Percentiles rank a stretch among this genome's conserved stretches.
Evolutionary conservation across 805 yeast genomes (phyloP).

Genomic region (Citeromyces nyonsensis): DNA sequence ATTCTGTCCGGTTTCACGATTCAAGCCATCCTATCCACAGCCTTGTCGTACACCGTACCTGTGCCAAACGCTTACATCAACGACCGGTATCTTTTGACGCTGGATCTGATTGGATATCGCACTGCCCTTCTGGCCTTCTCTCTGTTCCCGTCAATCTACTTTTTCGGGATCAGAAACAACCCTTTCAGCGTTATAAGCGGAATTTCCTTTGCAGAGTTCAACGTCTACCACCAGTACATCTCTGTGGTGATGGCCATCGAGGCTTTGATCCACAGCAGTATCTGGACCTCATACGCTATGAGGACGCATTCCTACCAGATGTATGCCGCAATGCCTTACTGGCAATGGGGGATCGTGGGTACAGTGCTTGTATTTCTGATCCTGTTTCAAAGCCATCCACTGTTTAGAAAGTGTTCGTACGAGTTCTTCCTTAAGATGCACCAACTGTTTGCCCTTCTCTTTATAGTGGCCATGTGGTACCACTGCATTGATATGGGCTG

Average conservation of each 20-base stretch:
- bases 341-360: constrained; percentile 13
- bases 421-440: constrained; percentile 27
- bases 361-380: constrained; percentile 21
- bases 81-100: constrained; percentile 13
- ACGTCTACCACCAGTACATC: constrained; percentile 27
- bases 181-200: constrained; percentile 35
- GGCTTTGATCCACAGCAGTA: constrained; percentile 14
- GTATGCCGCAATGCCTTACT: constrained; percentile 3
- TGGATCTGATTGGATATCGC: constrained; percentile 37
- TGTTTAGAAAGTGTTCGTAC: constrained; percentile 28
- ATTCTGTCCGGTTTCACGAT: constrained; percentile 15
- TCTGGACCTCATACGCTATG: constrained; percentile 14
- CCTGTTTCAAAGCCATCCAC: constrained; percentile 27
- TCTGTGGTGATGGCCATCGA: constrained; percentile 14
- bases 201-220: constrained; percentile 25
- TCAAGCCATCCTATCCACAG: constrained; percentile 14
- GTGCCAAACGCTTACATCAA: constrained; percentile 20
- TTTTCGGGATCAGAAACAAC: constrained; percentile 47
- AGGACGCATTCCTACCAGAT: constrained; percentile 2
- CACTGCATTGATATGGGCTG: constrained; percentile 25
- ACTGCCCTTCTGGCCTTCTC: constrained; percentile 29
- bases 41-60: constrained; percentile 18
- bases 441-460: constrained; percentile 24
- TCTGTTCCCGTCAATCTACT: constrained; percentile 29
- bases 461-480: constrained; percentile 28